Evolutionary conservation across 1,284 basidiomycete species (phyloP), one percentile per base, ranked within the genome.

Genomic region (Malassezia psittaci): DNA sequence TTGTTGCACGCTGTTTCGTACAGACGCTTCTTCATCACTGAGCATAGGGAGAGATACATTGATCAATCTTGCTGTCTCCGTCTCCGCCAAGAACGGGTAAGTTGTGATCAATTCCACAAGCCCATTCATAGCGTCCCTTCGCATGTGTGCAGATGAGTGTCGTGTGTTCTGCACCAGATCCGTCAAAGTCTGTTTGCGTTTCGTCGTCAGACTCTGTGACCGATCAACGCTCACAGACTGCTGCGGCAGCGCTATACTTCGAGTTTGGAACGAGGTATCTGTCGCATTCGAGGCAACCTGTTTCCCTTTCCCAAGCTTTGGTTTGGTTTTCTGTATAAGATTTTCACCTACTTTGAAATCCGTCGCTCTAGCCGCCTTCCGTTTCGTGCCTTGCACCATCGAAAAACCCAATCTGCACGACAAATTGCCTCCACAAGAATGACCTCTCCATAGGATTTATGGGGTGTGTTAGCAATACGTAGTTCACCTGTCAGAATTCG

Each of bases 301-400:
- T 76, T 93, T 96, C 46, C 88, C 89, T 76, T 93, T 96, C 35
- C 93, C 93, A 48, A 98, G 85, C 77, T 94, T 96, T 44, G 93
- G 81, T 76, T 88, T 96, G 21, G 88, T 84, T 88, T 93, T 96
- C 88, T 94, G 44, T 9, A 24, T 42, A 29, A 42, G 39, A 48
- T n/a, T 10, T 12, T 39, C n/a, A 42, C 48, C 8, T 34, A 51
- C 48, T 10, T 42, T 48, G 24, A 54, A 54, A 37, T 54, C 52
- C 4, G 18, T 29, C 24, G 46, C 32, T 21, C 35, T 34, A n/a
- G 37, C 42, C 7, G 47, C 47, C 35, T 54, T 54, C 24, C 47
- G 47, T 33, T 49, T 54, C 24, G 47, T 50, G 15, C 47, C 52
- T 34, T 32, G 41, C 41, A 29, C 42, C 44, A 46, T 46, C 3